Evolutionary conservation across 768 basidiomycete genomes (phyloP).

Genomic region (Podaxis sp.): DNA sequence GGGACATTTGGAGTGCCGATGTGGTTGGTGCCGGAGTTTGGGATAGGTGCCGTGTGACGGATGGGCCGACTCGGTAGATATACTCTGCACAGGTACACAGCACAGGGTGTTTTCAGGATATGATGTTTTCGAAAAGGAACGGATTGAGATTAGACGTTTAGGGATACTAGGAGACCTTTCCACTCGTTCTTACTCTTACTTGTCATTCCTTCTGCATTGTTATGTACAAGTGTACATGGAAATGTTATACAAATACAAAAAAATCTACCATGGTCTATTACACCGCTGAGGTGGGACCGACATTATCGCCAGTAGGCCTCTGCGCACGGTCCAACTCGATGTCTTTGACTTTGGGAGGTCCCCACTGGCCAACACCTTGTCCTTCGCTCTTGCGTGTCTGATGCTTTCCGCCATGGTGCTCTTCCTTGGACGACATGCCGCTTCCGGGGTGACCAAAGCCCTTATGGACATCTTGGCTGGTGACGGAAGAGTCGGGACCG

Average conservation of each 20-base stretch:
- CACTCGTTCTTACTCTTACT: background rate
- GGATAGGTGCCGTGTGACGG: slow-evolving; percentile 20
- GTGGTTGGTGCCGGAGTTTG: slow-evolving; percentile 27
- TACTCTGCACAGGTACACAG: background rate
- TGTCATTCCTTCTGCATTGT: background rate
- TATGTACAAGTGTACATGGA: background rate
- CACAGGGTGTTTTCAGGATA: background rate
- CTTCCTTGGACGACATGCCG: slow-evolving; percentile 9
- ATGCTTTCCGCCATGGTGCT: background rate
- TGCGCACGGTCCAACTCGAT: slow-evolving; percentile 1
- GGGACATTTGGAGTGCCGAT: slow-evolving; percentile 33
- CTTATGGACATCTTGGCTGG: slow-evolving; percentile 10
- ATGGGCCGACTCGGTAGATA: background rate
- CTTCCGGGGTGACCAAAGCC: slow-evolving; percentile 10
- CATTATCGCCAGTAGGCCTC: background rate
- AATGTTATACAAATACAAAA: background rate
- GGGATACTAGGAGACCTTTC: background rate
- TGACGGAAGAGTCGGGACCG: slow-evolving; percentile 6
- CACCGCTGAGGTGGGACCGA: slow-evolving; percentile 1
- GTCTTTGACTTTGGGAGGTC: background rate
- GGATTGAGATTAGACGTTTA: background rate
- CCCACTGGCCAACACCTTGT: slow-evolving; percentile 7
- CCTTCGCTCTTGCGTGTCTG: slow-evolving; percentile 3
- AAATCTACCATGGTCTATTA: background rate
- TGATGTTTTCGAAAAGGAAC: background rate